Percentiles rank a stretch among this genome's conserved stretches.
Conservation (phyloP, 257 asterid genomes). For the Scutellaria galericulata region DNA sequence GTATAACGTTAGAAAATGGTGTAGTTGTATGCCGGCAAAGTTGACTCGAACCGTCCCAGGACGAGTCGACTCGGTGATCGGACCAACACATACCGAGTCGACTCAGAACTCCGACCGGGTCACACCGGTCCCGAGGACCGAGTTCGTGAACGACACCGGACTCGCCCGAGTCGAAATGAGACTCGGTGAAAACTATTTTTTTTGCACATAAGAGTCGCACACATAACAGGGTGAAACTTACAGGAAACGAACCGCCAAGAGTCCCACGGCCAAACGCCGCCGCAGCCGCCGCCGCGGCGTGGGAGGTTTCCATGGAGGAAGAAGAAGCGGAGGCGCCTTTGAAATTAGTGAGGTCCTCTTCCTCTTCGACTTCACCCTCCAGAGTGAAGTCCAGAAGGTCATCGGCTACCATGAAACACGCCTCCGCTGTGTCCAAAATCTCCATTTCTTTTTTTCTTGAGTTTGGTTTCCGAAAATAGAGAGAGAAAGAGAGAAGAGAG, state of each 20-base stretch:
- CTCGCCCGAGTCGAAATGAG: constrained; percentile 47
- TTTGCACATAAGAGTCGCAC: constrained; percentile 28
- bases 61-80: constrained; percentile 18
- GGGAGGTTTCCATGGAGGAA: constrained; percentile 32
- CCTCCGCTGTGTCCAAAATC: constrained; percentile 46
- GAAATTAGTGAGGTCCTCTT: constrained; percentile 30
- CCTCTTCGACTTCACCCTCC: constrained; percentile 53
- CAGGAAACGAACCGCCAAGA: constrained; percentile 39
- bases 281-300: constrained; percentile 32
- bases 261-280: constrained; percentile 33
- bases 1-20: neutral
- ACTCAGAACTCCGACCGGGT: constrained; percentile 44
- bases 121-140: constrained; percentile 23
- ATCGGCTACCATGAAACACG: constrained; percentile 55
- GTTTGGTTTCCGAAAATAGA: constrained; percentile 15
- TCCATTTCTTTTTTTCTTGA: constrained; percentile 45
- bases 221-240: constrained; percentile 45
- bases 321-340: constrained; percentile 39
- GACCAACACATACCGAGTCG: constrained; percentile 42
- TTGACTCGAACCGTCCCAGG: constrained; percentile 31
- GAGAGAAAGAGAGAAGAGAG: constrained; percentile 28
- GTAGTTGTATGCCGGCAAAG: constrained; percentile 15
- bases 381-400: constrained; percentile 76
- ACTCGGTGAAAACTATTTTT: constrained; percentile 32
- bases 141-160: constrained; percentile 30